Evolutionary conservation across 108 stramenopile genomes (phyloP), one percentile per base, ranked within the genome.

Genomic region (Asterionellopsis glacialis): DNA sequence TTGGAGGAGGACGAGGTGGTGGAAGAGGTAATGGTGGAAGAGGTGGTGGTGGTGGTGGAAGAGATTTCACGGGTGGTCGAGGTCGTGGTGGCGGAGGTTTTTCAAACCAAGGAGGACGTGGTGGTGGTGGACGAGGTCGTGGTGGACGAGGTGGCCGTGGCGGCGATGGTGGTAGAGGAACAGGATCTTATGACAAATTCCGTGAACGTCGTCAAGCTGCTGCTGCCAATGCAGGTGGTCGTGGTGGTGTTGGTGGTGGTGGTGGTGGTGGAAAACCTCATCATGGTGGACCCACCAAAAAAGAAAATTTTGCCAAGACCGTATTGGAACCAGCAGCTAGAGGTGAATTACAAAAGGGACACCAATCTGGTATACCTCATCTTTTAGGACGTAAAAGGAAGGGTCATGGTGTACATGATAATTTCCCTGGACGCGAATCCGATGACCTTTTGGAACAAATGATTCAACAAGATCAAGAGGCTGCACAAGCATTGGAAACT

Each of bases 311-410:
- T 62, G 68, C 72, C 3, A 45, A 70, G 9, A 24, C 55, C 24
- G 59, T 73, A 19, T 40, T 82, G 11, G 54, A 82, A 26, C 75
- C 72, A 1, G 75, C 80, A 23, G 75, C 72, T 1, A 59, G 72
- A 25, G 80, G 80, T 9, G 66, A 74, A 53, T 49, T 82, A 25
- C 21, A 23, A 13, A 70, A 67, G 51, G 68, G 75, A 15, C 80
- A 83, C 40, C 45, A 74, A 24, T 73, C 79, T 16, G 74, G 81
- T 18, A 81, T 90, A 69, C 89, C 89, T 18, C 73, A 73, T 45
- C 52, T 83, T n/a, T 51, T 74, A 7, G 83, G 73, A n/a, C 72
- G 81, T 11, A 83, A 80, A 50, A 44, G 64, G 1, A 72, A 82
- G 55, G 82, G 82, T 11, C 80, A 81, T 56, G 64, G 54, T 1